Base-by-base conservation (phyloP, 2,329 filamentous ascomycete species). In the Parastagonospora nodorum region DNA sequence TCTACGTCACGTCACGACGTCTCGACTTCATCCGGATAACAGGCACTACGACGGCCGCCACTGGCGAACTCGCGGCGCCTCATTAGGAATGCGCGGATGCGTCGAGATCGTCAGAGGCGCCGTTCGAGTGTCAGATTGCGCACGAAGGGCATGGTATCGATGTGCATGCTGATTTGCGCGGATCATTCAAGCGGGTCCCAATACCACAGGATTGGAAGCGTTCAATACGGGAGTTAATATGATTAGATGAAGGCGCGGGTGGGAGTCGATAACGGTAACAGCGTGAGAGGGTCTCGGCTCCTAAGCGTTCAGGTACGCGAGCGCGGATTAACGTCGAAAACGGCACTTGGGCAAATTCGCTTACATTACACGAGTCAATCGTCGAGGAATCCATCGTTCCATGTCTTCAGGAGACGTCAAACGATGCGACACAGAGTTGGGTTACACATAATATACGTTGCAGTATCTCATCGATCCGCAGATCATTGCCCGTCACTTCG, bases 141-240 rank as follows among this genome's bases (percentile, higher is more conserved):
- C 30, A 24, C 36, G 31, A 46, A 29, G 14, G 14, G 42, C 38
- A 42, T 42, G 29, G 10, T 44, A 16, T 27, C 42, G 11, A 14
- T 30, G 24, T 16, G 29, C n/a, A 36, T 36, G n/a, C 33, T 36
- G 11, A 36, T 36, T 36, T 8, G n/a, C 8, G 33, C 33, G n/a
- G 33, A 9, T n/a, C 19, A 14, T 24, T 45, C 42, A n/a, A n/a
- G n/a, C n/a, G n/a, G n/a, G n/a, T 45, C 33, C 27, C 40, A 33
- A 33, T 9, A 35, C 46, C 19, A 15, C 10, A 36, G 42, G n/a
- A 10, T 29, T 30, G 36, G 27, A 28, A 41, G 36, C 45, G 36
- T 37, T 32, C 28, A 46, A 53, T 33, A 39, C 42, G 45, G 46
- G 50, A 42, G 27, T 45, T 53, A 50, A 53, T 53, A 14, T 43